Conservation (phyloP, 768 basidiomycete species). For the Steccherinum ochraceum region DNA sequence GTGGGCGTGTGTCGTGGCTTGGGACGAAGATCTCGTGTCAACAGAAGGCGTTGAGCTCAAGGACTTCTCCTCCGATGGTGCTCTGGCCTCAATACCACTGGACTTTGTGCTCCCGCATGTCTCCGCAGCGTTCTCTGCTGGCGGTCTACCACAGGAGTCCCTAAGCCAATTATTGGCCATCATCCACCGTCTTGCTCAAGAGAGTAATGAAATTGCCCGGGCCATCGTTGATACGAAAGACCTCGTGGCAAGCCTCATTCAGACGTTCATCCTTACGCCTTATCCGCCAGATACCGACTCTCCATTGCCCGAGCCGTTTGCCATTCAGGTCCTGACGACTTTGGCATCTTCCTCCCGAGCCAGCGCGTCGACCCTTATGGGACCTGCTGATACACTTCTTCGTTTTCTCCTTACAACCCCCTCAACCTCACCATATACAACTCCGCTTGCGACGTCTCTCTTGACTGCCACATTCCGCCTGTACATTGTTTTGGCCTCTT, state of each 20-base stretch:
- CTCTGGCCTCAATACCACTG: conserved; percentile 31
- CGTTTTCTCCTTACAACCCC: conserved; percentile 51
- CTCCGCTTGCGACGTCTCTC: conserved; percentile 35
- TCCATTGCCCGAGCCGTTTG: conserved; percentile 34
- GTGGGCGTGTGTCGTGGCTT: conserved; percentile 70
- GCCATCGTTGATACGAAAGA: conserved; percentile 44
- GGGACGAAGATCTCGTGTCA: conserved; percentile 35
- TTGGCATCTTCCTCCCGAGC: conserved; percentile 62
- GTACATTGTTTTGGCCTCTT: conserved; percentile 61
- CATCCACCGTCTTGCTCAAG: conserved; percentile 53
- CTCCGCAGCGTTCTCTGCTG: conserved; percentile 30
- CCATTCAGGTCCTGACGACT: conserved; percentile 49
- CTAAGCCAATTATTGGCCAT: conserved; percentile 52
- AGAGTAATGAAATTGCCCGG: conserved; percentile 47
- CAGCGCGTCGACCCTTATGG: conserved; percentile 52
- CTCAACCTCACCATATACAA: conserved; percentile 30
- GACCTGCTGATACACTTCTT: conserved; percentile 58
- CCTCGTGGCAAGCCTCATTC: conserved; percentile 45
- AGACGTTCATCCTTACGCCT: conserved; percentile 51
- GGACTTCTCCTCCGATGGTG: conserved; percentile 10
- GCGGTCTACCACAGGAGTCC: conserved; percentile 41
- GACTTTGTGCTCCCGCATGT: conserved; percentile 48
- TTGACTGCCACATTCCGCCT: conserved; percentile 53
- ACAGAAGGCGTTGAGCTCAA: conserved; percentile 44
- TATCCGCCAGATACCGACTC: conserved; percentile 28